Evolutionary conservation across 2,329 filamentous ascomycete species (phyloP), one percentile per base, ranked within the genome.

Genomic region (Exophiala alcalophila): DNA sequence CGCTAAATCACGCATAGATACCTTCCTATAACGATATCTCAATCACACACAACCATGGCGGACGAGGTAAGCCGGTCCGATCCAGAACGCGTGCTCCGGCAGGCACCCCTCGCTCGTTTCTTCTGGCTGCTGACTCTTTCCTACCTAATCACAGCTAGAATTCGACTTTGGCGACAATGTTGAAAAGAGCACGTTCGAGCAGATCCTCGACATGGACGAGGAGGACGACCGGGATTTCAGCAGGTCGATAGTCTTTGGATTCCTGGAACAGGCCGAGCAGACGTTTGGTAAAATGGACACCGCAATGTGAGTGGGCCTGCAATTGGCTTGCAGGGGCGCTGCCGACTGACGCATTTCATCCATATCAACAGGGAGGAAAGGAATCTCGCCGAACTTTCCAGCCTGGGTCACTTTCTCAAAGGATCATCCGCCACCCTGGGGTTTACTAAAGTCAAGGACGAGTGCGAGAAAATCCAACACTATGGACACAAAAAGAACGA

Each of bases 191-290:
- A 94, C 89, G 43, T 98, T 98, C 59, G 81, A 83, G 58, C 92
- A 97, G 72, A 97, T 98, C 63, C 79, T 97, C 51, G 92, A 97
- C 67, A 96, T 98, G 91, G 92, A 98, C 65, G 92, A 97, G 53
- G 84, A 86, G 55, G 79, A 82, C 8, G 85, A 91, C 52, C 77
- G 82, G 57, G 88, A 95, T 34, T 97, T 97, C 73, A 94, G 86
- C 69, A 79, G 75, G 58, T 83, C 84, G 48, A 90, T 98, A 54
- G 90, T 97, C 34, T 84, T 81, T 61, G 87, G 88, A 49, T 98
- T 95, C 72, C 94, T 97, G 57, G 82, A 88, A 12, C 92, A 98
- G 69, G 91, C 89, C 25, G 78, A 89, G 55, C 76, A 79, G 55
- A 97, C 91, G 0, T 96, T 97, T 65, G 68, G 69, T 12, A 80